phyloP scores from a whole-genome alignment of 768 basidiomycete genomes.

The Boletus speciosus region DNA sequence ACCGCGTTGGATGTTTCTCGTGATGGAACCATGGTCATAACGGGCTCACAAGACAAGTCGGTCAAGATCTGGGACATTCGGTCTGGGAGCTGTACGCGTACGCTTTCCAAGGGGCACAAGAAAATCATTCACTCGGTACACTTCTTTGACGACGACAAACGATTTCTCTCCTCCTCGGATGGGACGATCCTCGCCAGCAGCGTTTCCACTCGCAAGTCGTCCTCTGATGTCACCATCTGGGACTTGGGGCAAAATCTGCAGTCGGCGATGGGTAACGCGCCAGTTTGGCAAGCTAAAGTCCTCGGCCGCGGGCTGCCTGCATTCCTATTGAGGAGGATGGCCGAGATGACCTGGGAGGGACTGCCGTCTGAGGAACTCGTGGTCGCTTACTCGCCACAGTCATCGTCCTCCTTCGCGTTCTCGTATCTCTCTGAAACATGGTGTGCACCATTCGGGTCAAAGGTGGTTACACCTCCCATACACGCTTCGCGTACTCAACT shows the following conservation, averaged over 20 bases:
- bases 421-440: neutral
- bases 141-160: slow-evolving; percentile 8
- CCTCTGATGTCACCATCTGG: slow-evolving; percentile 5
- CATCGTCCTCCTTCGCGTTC: slow-evolving; percentile 2
- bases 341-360: neutral
- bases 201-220: slow-evolving; percentile 3
- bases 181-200: neutral
- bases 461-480: neutral
- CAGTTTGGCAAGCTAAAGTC: slow-evolving; percentile 2
- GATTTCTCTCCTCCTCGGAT: slow-evolving; percentile 3
- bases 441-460: neutral
- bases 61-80: slow-evolving; percentile 18
- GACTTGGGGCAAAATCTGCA: neutral
- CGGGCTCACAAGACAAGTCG: slow-evolving; percentile 17
- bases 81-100: slow-evolving; percentile 8
- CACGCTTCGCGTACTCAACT: neutral
- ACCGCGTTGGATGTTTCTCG: slow-evolving; percentile 13
- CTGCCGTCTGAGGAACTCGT: neutral
- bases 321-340: neutral
- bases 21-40: slow-evolving; percentile 13
- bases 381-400: slow-evolving; percentile 1
- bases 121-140: slow-evolving; percentile 1
- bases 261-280: neutral
- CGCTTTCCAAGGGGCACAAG: slow-evolving; percentile 7
- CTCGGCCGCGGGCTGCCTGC: slow-evolving; percentile 1